Evolutionary conservation across 345 rosid species (phyloP), one percentile per base, ranked within the genome.

Genomic region (Citrus hindsii): DNA sequence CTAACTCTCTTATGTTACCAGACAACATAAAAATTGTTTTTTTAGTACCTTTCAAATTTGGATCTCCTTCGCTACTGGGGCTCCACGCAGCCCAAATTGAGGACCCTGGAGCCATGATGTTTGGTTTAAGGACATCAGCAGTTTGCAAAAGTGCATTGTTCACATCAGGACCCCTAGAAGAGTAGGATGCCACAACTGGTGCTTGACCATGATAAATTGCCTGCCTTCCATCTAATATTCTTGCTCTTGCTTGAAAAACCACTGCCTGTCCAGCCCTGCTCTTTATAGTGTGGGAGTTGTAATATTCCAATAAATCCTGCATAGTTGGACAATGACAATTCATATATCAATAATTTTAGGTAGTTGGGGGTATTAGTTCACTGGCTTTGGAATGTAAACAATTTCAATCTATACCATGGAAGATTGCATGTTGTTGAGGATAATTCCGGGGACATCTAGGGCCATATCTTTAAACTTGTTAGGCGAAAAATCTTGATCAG

Each of bases 71-170:
- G 48, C 88, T 82, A 38, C 37, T 68, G 38, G 85, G 85, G 75
- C 88, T 85, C 90, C 90, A 85, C 2, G 90, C 88, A 60, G 85
- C 90, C 90, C 88, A 87, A 76, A 87, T 87, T 10, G 85, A 85
- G 73, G 90, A 82, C 30, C 88, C 90, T 35, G 90, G 88, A 64
- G 90, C 90, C 90, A 85, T 76, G 80, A 87, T 59, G 73, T 83
- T 83, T 24, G 90, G 90, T 62, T 87, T 87, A 30, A 87, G 88
- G 66, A 87, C 86, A 76, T 87, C 88, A 70, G 85, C 90, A 30
- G 85, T 85, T 67, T 87, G 86, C 58, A 82, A 24, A 80, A 83
- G 86, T 42, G 85, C 88, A 67, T 82, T 87, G 82, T 76, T 80
- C 55, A 87, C 85, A 68, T 85, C 88, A 14, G 90, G 90, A 59